Base-by-base conservation (phyloP, 768 basidiomycete species). In the Agaricus subrufescens region DNA sequence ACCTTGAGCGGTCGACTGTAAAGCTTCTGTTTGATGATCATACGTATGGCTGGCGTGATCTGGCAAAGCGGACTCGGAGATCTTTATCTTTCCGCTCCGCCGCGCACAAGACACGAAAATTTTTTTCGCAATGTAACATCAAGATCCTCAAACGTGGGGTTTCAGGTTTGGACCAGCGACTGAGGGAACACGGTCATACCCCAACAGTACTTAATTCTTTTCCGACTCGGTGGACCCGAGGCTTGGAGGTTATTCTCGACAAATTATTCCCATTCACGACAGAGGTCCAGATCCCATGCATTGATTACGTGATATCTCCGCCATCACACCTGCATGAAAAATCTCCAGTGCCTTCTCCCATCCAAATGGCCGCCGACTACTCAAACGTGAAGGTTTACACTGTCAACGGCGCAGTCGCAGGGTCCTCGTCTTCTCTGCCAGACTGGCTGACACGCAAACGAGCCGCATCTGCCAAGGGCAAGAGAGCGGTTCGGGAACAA, bases 381-480 rank as follows among this genome's bases (percentile, higher is more conserved):
- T 59, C 57, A 29, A 63, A 63, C 53, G 85, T 89, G 60, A 92
- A 88, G 69, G 91, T 96, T 39, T 98, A 98, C 76, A 97, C 94
- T 23, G 94, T 98, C 64, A 98, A 98, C 65, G 96, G 96, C 19
- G 86, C 92, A 9, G 81, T 88, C 4, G 83, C 89, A 1, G 89
- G 91, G 8, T 92, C 92, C 0, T 90, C 93, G 1, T 89, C 94
- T 0, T 88, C 94, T 38, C 79, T 97, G n/a, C 94, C 94, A 1
- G 93, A 96, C 73, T 97, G 94, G 94, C 82, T 97, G 46, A 89
- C 82, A 2, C 79, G 82, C 40, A 88, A 89, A 65, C 82, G 91
- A 43, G 78, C 80, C 4, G 76, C 77, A 29, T 80, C 83, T 59
- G 80, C 79, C 19, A 87, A 85, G 65, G 81, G 85, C 5, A 91